Evolutionary conservation across 2,329 filamentous ascomycete genomes (phyloP).

Genomic region (Ophiostoma triangulosporum): DNA sequence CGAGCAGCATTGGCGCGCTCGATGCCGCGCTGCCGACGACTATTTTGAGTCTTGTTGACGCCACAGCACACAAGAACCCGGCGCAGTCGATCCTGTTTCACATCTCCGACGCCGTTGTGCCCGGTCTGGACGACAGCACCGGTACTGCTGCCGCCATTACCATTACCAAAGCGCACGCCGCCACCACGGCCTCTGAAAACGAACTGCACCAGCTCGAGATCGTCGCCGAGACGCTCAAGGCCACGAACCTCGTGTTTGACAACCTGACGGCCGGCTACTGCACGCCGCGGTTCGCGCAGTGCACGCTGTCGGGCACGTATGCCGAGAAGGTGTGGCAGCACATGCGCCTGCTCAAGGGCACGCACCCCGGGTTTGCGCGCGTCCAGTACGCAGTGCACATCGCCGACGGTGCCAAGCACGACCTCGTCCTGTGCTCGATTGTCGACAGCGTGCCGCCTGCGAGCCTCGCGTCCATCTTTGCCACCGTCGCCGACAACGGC

Average conservation of each 20-base stretch:
- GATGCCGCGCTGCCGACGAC: conserved; percentile 2
- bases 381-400: not conserved
- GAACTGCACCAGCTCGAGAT: conserved; percentile 10
- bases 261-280: conserved; percentile 15
- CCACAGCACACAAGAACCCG: conserved; percentile 27
- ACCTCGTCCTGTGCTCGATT: conserved; percentile 5
- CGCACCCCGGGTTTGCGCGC: conserved; percentile 1
- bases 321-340: conserved; percentile 2
- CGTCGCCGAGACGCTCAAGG: conserved; percentile 10
- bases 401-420: not conserved
- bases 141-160: no score
- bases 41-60: conserved; percentile 19
- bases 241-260: conserved; percentile 18
- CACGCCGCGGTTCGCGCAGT: conserved; percentile 23
- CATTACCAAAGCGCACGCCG: no score
- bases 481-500: conserved; percentile 1
- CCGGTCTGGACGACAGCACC: not conserved
- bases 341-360: not conserved
- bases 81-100: conserved; percentile 25
- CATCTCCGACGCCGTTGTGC: not conserved
- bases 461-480: not conserved
- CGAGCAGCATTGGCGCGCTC: conserved; percentile 14
- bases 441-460: not conserved
- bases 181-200: no score
- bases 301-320: conserved; percentile 18